Base-by-base conservation (phyloP, 1,139 yeast species). In the Geotrichum fermentans region DNA sequence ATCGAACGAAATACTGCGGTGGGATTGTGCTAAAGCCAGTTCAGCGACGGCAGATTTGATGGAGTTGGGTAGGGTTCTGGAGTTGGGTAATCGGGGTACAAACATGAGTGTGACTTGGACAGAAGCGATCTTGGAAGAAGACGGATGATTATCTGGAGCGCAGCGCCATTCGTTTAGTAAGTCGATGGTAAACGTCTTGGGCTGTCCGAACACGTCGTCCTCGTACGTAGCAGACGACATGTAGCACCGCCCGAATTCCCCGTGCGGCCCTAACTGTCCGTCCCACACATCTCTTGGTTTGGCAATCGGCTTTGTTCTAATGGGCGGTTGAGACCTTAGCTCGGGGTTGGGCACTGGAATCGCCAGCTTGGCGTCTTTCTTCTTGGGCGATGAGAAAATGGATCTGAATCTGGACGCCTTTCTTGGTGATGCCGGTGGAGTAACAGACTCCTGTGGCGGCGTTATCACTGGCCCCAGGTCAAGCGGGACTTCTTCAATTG, bases 171-270 rank as follows among this genome's bases (percentile, higher is more conserved):
- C 96, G 61, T 88, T 88, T 65, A 78, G 78, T 58, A 94, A 75
- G 11, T 82, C 79, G 47, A 88, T 64, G 40, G 74, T 72, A 60
- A 79, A 78, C 45, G 73, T 72, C 51, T 73, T 70, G 0, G 81
- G 73, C 41, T 67, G 65, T 24, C 88, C 86, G 18, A 75, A 78
- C 41, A 84, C 72, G 37, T 73, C 74, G 14, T 73, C 66, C 60
- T 82, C 84, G 58, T 78, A 78, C 55, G 80, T 80, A 32, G 78
- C 75, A 58, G 87, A 79, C 46, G 77, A 78, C 50, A 90, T 71
- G 57, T 82, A 82, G 51, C 89, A 78, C 55, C 94, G 76, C 3
- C 88, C 95, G 72, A 87, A 89, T 42, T 95, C 87, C 1, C 97
- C 97, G 8, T 24, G 6, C 36, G 73, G 73, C 1, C 96, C 96